Base-by-base conservation (phyloP, 176 grass and related monocot species). In the Triticum turgidum region DNA sequence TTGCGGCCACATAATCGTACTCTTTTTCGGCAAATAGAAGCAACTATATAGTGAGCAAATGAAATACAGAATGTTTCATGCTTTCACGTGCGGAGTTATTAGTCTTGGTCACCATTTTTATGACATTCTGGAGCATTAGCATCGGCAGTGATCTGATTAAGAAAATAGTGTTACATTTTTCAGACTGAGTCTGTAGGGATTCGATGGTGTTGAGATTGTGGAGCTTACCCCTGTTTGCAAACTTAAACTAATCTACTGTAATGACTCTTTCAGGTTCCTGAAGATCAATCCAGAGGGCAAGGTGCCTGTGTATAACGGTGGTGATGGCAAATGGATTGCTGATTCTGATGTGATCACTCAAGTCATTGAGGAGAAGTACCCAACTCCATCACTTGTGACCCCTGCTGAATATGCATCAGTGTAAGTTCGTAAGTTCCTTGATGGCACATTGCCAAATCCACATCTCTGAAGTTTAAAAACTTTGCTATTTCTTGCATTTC, bases 301-400 rank as follows among this genome's bases (percentile, higher is more conserved):
- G 89, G 96, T 98, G 13, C 96, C 96, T 49, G 91, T 93, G 47
- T 83, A 90, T 65, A 95, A 95, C 30, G 27, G 82, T 59, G 93
- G 79, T 44, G 89, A 98, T 58, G 93, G 78, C 18, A 89, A 93
- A 73, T 95, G 93, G 91, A 82, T 95, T 91, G 77, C 80, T 39
- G 95, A 95, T 84, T 98, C 95, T 25, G 95, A 98, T 80, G 91
- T 93, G 20, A 95, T 98, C 75, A 88, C 89, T 56, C 91, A 88
- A 83, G 45, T 93, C 34, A 91, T 98, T 33, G 95, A 98, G 85
- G 89, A 98, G 83, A 93, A 95, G 67, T 93, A 85, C 83, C 95
- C 89, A 15, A 67, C 78, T 34, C 95, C 95, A 6, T 85, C 91
- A 80, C 88, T 98, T 84, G 89, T 87, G 11, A 91, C 93, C 45